A percentile compares a stretch with the other conserved stretches of the same genome.
Conservation (phyloP, 2,329 filamentous ascomycete genomes). For the Scedosporium minutisporum region DNA sequence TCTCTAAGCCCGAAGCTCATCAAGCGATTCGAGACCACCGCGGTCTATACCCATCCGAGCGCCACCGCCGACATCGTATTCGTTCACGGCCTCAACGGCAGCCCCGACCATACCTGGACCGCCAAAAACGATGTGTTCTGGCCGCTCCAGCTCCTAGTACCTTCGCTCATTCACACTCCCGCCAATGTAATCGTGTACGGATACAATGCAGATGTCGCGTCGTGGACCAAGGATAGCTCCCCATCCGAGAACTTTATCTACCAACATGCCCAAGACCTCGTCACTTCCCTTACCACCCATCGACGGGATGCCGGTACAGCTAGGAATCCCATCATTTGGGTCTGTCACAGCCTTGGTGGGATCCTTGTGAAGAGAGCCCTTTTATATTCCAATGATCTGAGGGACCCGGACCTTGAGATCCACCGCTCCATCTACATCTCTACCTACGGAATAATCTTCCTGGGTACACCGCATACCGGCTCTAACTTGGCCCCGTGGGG, state of each 20-base stretch:
- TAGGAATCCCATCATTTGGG: slow-evolving; percentile 63
- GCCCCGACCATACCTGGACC: slow-evolving; percentile 55
- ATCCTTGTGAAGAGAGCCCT: slow-evolving; percentile 62
- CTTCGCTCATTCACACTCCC: slow-evolving; percentile 42
- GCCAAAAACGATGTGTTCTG: slow-evolving; percentile 52
- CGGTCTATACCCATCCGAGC: slow-evolving; percentile 48
- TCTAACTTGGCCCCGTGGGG: slow-evolving; percentile 62
- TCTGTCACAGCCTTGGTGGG: slow-evolving; percentile 65
- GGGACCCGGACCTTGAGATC: slow-evolving; percentile 49
- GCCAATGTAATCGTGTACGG: slow-evolving; percentile 64
- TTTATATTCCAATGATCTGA: slow-evolving; percentile 55
- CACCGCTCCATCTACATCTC: slow-evolving; percentile 62
- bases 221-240: slow-evolving; percentile 36
- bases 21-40: slow-evolving; percentile 45
- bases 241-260: slow-evolving; percentile 59
- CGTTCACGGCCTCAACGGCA: slow-evolving; percentile 61
- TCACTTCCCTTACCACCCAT: slow-evolving; percentile 52
- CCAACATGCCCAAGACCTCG: slow-evolving; percentile 61
- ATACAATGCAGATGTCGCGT: slow-evolving; percentile 60
- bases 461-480: slow-evolving; percentile 67
- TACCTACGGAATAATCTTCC: slow-evolving; percentile 66
- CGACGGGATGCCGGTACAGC: slow-evolving; percentile 47
- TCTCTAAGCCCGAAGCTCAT: slow-evolving; percentile 37
- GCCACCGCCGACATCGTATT: slow-evolving; percentile 57
- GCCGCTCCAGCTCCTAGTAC: slow-evolving; percentile 52